Evolutionary conservation across 2,329 filamentous ascomycete genomes (phyloP), one percentile per base, ranked within the genome.

Genomic region (Diaporthe humulicola): DNA sequence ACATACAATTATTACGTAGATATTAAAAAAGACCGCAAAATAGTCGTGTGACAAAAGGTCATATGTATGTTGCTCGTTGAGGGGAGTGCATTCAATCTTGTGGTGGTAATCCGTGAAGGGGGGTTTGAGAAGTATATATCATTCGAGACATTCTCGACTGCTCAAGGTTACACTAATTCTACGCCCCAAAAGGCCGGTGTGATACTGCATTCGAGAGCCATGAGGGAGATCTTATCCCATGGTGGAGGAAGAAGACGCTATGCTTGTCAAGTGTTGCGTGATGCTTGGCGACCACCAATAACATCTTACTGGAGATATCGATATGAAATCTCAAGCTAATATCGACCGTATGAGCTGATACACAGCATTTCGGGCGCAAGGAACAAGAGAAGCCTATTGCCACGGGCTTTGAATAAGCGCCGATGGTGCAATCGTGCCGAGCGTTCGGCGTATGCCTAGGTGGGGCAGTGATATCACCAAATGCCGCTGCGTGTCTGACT

Each of bases 181-280:
- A 48, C 5, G 5, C 28, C 33, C 9, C 48, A 22, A 64, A 22
- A n/a, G 25, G 9, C 40, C 6, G 40, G 17, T 42, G n/a, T 45
- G 38, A 64, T 45, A 45, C 17, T 33, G 28, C 17, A 64, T 33
- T 48, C 28, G 60, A 48, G 17, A 48, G 28, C 25, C 10, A 33
- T 33, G 60, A 22, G 25, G 28, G 40, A 48, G 87, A 56, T 87
- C 81, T 77, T 87, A 10, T 72, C 36, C 48, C 67, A 15, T 22
- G n/a, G 45, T 30, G 36, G 40, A 28, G 30, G 67, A 58, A 28
- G 33, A 71, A 57, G 52, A 45, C 67, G 67, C 36, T 58, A 58
- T 71, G 40, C 40, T 64, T 48, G 40, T 64, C 60, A 48, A 45
- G 25, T 64, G 40, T 48, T 48, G 40, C 60, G 40, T 64, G 60